Base-by-base conservation (phyloP, 345 rosid genomes). In the Mercurialis annua region DNA sequence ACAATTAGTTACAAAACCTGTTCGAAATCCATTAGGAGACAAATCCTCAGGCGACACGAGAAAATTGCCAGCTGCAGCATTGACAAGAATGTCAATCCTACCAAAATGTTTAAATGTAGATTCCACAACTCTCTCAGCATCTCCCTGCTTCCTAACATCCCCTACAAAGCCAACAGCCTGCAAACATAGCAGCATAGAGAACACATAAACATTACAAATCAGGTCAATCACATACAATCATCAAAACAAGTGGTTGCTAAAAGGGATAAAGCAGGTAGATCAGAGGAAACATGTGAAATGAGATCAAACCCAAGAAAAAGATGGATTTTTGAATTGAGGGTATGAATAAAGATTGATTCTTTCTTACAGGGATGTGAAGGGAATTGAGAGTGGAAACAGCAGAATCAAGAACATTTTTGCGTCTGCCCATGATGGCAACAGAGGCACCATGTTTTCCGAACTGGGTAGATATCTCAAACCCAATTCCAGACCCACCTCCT, bases 51-150 rank as follows among this genome's bases (percentile, higher is more conserved):
- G 76, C 1, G 81, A 52, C n/a, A 73, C 84, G 15, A 84, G 85
- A 77, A 81, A 84, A 67, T 84, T 84, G 52, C 85, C 88, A 9
- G 88, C 88, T 2, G 88, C 88, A 49, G 84, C 84, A 76, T 84
- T 81, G 18, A 84, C 84, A 33, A 84, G 88, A 76, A 84, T 76
- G 43, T 84, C 85, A 72, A 84, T 82, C 79, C 69, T 77, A 24
- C 84, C 85, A 62, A 81, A 81, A 48, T 72, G 71, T 60, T 76
- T 55, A 4, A 77, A 64, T 44, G 85, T 81, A 20, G 82, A 79
- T 64, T 81, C 82, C 56, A 81, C 29, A 6, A 67, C 85, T 58
- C 82, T 68, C 11, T 46, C 30, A 0, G 81, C 88, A 67, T 84
- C 85, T 27, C 80, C 85, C 42, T 73, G 73, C 67, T 80, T 81